Evolutionary conservation across 2,329 filamentous ascomycete genomes (phyloP), one percentile per base, ranked within the genome.

Genomic region (Endoconidiophora polonica): DNA sequence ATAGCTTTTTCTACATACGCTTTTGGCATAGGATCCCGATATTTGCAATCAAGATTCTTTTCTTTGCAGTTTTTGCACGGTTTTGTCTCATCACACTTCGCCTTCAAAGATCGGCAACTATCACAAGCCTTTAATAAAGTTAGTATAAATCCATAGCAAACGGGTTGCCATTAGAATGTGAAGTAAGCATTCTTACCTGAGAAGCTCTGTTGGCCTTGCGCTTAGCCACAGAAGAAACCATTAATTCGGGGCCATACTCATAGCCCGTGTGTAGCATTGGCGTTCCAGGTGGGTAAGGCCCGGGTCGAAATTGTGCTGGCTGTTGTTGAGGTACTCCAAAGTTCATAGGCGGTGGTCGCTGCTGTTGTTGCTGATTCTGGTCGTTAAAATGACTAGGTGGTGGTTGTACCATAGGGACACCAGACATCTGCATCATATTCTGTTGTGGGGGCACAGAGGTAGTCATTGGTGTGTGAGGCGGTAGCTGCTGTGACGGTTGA

Each of bases 61-160:
- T 96, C 88, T 58, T 82, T 83, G 63, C 91, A 98, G 58, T 81
- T 86, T 60, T 86, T 90, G 58, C 83, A 82, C 2, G 83, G 87
- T 56, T 83, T 79, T 9, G 80, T 79, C 68, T 94, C 87, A 58
- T 94, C 86, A 62, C 87, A 94, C 65, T 94, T 94, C 12, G 86
- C 86, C 64, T 94, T 94, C 38, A 90, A 74, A 54, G 83, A 76
- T 52, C 87, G 79, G 65, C 87, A 94, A 63, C 82, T 85, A 59
- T 94, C 87, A 64, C 91, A 98, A 37, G 91, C 91, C 81, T 94
- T 58, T 41, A n/a, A 37, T 33, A 22, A 33, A 16, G 52, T 60
- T 53, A 59, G n/a, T 41, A 26, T 3, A 16, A 18, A 14, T 40
- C n/a, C n/a, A 5, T 40, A 7, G 7, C n/a, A 3, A 22, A 9